Conservation (phyloP, 2,329 filamentous ascomycete genomes). For the Trichophyton verrucosum region DNA sequence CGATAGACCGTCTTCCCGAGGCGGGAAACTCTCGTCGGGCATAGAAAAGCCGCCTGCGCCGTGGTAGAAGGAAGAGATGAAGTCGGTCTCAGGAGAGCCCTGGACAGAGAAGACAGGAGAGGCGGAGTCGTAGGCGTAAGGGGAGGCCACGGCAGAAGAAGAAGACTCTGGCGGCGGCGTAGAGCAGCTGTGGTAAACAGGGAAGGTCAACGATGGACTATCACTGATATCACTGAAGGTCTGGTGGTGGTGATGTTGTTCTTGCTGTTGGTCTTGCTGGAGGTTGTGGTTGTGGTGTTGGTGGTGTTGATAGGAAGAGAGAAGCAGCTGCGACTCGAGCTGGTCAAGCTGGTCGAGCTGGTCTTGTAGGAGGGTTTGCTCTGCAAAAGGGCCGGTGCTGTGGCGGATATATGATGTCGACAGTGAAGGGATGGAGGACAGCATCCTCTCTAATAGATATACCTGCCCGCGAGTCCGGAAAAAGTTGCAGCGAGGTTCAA, state of each 20-base stretch:
- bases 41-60: constrained; percentile 11
- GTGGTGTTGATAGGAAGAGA: not conserved
- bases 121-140: constrained; percentile 9
- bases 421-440: constrained; percentile 3
- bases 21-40: constrained; percentile 10
- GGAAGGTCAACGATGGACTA: not conserved
- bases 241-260: not conserved
- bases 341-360: not conserved
- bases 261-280: not conserved
- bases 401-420: constrained; percentile 2
- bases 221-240: not conserved
- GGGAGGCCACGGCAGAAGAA: constrained; percentile 7
- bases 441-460: not conserved
- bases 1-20: constrained; percentile 20
- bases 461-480: not conserved
- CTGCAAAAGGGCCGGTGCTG: not conserved
- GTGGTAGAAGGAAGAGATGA: constrained; percentile 11
- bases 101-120: constrained; percentile 12
- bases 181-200: constrained; percentile 5
- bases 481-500: constrained; percentile 1
- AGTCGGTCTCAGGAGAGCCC: constrained; percentile 12
- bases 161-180: constrained; percentile 6
- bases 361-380: not conserved
- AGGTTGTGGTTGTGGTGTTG: not conserved
- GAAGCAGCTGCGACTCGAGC: not conserved